A percentile compares a stretch with the other conserved stretches of the same genome.
phyloP scores from a whole-genome alignment of 2,329 filamentous ascomycete genomes.

The Clonostachys sp. region DNA sequence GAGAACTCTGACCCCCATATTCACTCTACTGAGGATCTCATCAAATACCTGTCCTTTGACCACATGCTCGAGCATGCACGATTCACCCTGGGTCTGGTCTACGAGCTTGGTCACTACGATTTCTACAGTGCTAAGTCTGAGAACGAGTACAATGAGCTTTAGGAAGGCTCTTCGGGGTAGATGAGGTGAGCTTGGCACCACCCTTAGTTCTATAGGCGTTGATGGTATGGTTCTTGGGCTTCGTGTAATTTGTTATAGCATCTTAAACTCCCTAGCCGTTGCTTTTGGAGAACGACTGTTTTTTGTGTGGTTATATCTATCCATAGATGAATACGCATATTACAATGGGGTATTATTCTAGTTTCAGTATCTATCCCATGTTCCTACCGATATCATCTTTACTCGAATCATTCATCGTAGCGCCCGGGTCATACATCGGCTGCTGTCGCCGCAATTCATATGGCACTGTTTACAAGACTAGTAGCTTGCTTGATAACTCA shows the following conservation, averaged over 20 bases:
- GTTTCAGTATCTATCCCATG: too few species aligned
- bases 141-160: conserved; percentile 27
- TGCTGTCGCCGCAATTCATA: too few species aligned
- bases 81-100: conserved; percentile 77
- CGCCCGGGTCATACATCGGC: too few species aligned
- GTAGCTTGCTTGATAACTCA: too few species aligned
- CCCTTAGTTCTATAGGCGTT: background rate
- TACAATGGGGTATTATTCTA: too few species aligned
- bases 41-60: conserved; percentile 73
- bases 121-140: conserved; percentile 42
- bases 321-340: too few species aligned
- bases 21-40: conserved; percentile 64
- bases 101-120: conserved; percentile 76
- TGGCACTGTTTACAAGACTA: background rate
- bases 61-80: conserved; percentile 91
- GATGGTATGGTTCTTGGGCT: background rate
- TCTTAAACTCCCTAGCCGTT: background rate
- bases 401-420: background rate
- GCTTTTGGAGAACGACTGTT: too few species aligned
- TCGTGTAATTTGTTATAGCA: background rate
- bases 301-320: too few species aligned
- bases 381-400: background rate
- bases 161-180: conserved; percentile 3
- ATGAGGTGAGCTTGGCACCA: background rate
- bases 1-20: conserved; percentile 64